Evolutionary conservation across 352 stramenopile genomes (phyloP).

Genomic region (Globisporangium rhizosaccharum): DNA sequence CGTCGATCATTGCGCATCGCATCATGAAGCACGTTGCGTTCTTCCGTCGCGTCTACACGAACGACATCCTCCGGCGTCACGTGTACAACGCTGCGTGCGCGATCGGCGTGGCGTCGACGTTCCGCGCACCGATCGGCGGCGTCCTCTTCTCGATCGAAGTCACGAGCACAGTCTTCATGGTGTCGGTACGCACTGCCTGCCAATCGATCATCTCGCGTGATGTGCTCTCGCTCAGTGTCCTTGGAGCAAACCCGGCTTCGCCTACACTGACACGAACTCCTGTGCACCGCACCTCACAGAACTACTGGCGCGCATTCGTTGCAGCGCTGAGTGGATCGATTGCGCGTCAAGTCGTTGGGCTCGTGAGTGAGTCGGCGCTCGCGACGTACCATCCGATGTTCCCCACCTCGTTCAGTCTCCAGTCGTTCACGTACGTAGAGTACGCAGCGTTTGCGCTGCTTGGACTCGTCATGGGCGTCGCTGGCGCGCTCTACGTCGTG

Average conservation of each 20-base stretch:
- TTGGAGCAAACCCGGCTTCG: too few relatives aligned
- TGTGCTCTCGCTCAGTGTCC: too few relatives aligned
- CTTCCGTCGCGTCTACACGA: slow-evolving; percentile 66
- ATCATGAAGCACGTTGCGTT: slow-evolving; percentile 70
- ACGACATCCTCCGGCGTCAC: slow-evolving; percentile 64
- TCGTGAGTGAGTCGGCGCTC: slow-evolving; percentile 35
- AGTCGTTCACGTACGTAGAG: slow-evolving; percentile 45
- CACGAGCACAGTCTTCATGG: slow-evolving; percentile 65
- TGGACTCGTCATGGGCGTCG: slow-evolving; percentile 39
- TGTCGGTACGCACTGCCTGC: slow-evolving; percentile 27
- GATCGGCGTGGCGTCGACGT: slow-evolving; percentile 84
- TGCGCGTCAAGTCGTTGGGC: slow-evolving; percentile 30
- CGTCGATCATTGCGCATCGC: slow-evolving; percentile 79
- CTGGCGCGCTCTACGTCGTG: slow-evolving; percentile 44
- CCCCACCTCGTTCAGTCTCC: slow-evolving; percentile 31
- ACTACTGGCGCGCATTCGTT: slow-evolving; percentile 69
- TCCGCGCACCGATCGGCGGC: slow-evolving; percentile 85
- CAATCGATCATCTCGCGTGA: not conserved
- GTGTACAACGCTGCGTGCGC: slow-evolving; percentile 87
- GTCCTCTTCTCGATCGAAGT: slow-evolving; percentile 91
- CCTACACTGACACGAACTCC: not conserved
- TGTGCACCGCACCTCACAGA: slow-evolving; percentile 13
- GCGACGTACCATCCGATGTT: slow-evolving; percentile 43
- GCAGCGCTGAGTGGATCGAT: slow-evolving; percentile 51
- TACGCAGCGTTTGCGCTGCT: slow-evolving; percentile 44